Evolutionary conservation across 2,329 filamentous ascomycete species (phyloP).

Genomic region (Zarea fungicola): DNA sequence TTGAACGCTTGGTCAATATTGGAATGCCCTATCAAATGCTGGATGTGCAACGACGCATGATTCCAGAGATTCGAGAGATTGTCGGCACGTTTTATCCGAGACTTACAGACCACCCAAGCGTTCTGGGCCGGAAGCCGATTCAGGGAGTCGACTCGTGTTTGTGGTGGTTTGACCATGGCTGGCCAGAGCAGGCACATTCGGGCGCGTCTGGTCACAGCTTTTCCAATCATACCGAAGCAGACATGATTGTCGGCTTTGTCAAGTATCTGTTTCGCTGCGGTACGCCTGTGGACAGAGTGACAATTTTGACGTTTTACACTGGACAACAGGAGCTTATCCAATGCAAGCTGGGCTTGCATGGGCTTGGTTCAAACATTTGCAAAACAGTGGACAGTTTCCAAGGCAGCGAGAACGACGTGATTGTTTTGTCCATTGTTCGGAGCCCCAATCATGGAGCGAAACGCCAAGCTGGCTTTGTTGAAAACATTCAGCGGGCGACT

Average conservation of each 20-base stretch:
- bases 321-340: constrained; percentile 68
- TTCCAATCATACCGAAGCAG: constrained; percentile 65
- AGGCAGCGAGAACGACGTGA: constrained; percentile 82
- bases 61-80: constrained; percentile 38
- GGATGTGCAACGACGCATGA: constrained; percentile 60
- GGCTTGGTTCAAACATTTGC: constrained; percentile 38
- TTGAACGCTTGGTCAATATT: constrained; percentile 70
- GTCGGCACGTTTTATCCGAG: constrained; percentile 43
- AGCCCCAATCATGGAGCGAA: constrained; percentile 45
- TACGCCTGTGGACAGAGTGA: constrained; percentile 56
- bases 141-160: constrained; percentile 33
- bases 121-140: constrained; percentile 30
- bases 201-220: constrained; percentile 52
- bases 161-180: constrained; percentile 46
- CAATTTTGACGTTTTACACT: constrained; percentile 82
- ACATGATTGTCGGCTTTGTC: constrained; percentile 70
- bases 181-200: constrained; percentile 58
- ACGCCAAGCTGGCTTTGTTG: constrained; percentile 64
- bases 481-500: constrained; percentile 53
- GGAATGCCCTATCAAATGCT: constrained; percentile 59
- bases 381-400: constrained; percentile 84
- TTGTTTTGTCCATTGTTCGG: constrained; percentile 75
- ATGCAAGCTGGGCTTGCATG: constrained; percentile 32
- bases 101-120: constrained; percentile 40
- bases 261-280: constrained; percentile 68